Percentiles rank a stretch among this genome's conserved stretches.
These are phyloP conservation scores for Pythium coloratum DNA, from an alignment of 352 stramenopile genomes.

Conservation along the genomic window DNA sequence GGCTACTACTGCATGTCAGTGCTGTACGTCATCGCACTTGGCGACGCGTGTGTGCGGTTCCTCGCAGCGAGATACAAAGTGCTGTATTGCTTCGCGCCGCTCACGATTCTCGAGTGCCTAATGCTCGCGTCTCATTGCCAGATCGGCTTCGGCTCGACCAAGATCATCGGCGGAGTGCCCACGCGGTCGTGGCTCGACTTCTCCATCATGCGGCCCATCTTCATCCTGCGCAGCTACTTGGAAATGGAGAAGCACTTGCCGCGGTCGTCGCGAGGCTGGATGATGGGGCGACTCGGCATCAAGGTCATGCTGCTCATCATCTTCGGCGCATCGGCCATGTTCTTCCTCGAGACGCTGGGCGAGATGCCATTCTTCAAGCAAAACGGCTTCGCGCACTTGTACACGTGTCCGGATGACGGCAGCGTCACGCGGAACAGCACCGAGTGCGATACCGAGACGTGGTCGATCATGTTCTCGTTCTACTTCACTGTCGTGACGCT, in stretches of 20 bases:
- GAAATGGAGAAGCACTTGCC: slow-evolving; percentile 84
- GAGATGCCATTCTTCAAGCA: slow-evolving; percentile 76
- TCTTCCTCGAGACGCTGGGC: slow-evolving; percentile 87
- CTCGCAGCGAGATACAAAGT: slow-evolving; percentile 80
- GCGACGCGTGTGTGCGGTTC: slow-evolving; percentile 77
- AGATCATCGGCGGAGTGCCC: slow-evolving; percentile 48
- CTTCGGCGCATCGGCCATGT: slow-evolving; percentile 79
- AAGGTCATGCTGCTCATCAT: slow-evolving; percentile 85
- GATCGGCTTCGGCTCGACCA: slow-evolving; percentile 72
- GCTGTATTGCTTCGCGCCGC: slow-evolving; percentile 69
- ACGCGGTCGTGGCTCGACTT: slow-evolving; percentile 85
- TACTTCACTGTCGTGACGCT: slow-evolving; percentile 90
- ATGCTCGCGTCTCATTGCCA: slow-evolving; percentile 73
- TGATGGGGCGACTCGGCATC: slow-evolving; percentile 77
- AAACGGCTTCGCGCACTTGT: slow-evolving; percentile 85
- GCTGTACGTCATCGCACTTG: slow-evolving; percentile 60
- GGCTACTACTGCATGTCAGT: slow-evolving; percentile 67
- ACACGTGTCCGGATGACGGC: slow-evolving; percentile 57
- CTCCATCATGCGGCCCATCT: slow-evolving; percentile 80
- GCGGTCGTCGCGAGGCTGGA: slow-evolving; percentile 69
- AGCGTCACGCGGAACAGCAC: slow-evolving; percentile 52
- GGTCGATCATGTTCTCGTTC: slow-evolving; percentile 89
- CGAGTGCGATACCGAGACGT: slow-evolving; percentile 61
- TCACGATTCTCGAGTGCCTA: slow-evolving; percentile 75
- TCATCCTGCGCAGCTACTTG: slow-evolving; percentile 80